Percentiles rank a stretch among this genome's conserved stretches.
These are phyloP conservation scores for Lenzites betulinus DNA, from an alignment of 768 basidiomycete species.

Conservation along the genomic window DNA sequence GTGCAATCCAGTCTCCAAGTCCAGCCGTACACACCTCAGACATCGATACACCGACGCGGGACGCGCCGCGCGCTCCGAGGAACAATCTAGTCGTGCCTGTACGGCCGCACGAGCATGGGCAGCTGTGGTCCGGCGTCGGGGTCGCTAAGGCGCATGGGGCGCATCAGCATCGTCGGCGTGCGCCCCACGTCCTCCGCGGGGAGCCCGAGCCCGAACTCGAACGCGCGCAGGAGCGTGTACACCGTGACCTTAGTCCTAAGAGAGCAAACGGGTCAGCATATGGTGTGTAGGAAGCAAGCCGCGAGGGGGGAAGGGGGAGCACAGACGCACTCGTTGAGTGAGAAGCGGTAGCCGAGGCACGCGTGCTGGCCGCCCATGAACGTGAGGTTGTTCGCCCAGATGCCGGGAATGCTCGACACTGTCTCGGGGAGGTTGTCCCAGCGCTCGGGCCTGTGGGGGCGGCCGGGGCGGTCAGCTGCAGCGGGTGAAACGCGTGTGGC, in stretches of 20 bases:
- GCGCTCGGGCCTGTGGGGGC: conserved; percentile 53
- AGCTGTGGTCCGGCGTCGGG: conserved; percentile 3
- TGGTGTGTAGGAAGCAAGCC: conserved; percentile 10
- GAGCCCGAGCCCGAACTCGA: conserved; percentile 33
- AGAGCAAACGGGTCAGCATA: neutral
- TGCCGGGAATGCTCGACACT: conserved; percentile 52
- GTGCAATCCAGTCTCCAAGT: too few species aligned
- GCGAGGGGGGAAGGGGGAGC: conserved; percentile 1
- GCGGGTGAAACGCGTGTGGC: conserved; percentile 4
- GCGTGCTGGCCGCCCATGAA: conserved; percentile 66
- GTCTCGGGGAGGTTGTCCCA: conserved; percentile 56
- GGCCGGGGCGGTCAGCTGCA: neutral
- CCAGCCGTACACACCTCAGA: too few species aligned
- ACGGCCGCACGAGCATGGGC: neutral
- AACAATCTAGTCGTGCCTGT: neutral
- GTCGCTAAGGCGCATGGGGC: conserved; percentile 3
- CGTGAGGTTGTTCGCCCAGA: conserved; percentile 59
- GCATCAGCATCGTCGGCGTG: neutral
- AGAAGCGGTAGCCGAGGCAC: conserved; percentile 69
- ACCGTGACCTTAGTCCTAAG: conserved; percentile 35
- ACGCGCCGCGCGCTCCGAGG: too few species aligned
- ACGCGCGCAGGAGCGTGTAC: conserved; percentile 34
- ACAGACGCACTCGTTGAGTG: conserved; percentile 55
- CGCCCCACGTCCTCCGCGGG: conserved; percentile 23
- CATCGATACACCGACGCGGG: neutral